Evolutionary conservation across 2,329 filamentous ascomycete genomes (phyloP).

Genomic region (Penicillium sp.): DNA sequence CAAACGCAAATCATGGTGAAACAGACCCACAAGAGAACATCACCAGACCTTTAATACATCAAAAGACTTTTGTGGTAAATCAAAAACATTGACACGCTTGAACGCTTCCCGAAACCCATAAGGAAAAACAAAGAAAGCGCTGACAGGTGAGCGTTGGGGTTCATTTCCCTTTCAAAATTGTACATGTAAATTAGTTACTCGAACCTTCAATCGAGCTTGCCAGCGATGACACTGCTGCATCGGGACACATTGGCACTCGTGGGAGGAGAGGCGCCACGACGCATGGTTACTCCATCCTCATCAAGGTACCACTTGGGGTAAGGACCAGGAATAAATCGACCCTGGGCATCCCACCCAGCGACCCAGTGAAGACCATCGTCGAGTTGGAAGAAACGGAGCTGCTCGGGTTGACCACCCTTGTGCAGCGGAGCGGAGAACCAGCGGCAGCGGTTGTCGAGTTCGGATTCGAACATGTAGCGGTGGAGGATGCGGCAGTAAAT

Average conservation of each 20-base stretch:
- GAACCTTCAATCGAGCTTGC: slow-evolving; percentile 31
- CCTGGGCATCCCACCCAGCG: slow-evolving; percentile 54
- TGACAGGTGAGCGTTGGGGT: slow-evolving; percentile 12
- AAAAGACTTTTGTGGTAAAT: slow-evolving; percentile 23
- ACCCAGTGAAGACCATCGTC: slow-evolving; percentile 56
- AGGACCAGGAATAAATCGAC: slow-evolving; percentile 55
- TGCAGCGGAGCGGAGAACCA: slow-evolving; percentile 46
- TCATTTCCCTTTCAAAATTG: slow-evolving; percentile 5
- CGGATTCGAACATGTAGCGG: slow-evolving; percentile 53
- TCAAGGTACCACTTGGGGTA: slow-evolving; percentile 56
- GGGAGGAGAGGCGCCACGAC: slow-evolving; percentile 36
- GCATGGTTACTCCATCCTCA: slow-evolving; percentile 42
- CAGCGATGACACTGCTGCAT: slow-evolving; percentile 39
- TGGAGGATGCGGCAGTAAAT: slow-evolving; percentile 56
- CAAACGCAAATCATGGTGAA: slow-evolving; percentile 1
- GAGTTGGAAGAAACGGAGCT: slow-evolving; percentile 54
- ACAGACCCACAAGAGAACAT: background rate
- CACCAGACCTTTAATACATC: background rate
- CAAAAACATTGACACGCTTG: slow-evolving; percentile 20
- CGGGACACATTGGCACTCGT: slow-evolving; percentile 43
- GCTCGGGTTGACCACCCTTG: slow-evolving; percentile 42
- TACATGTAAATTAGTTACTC: background rate
- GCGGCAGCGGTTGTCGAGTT: slow-evolving; percentile 53
- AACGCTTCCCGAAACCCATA: slow-evolving; percentile 21
- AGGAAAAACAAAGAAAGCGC: slow-evolving; percentile 16